Percentiles rank a stretch among this genome's conserved stretches.
Conservation (phyloP, 2,329 filamentous ascomycete genomes). For the Aureobasidium uvarum region DNA sequence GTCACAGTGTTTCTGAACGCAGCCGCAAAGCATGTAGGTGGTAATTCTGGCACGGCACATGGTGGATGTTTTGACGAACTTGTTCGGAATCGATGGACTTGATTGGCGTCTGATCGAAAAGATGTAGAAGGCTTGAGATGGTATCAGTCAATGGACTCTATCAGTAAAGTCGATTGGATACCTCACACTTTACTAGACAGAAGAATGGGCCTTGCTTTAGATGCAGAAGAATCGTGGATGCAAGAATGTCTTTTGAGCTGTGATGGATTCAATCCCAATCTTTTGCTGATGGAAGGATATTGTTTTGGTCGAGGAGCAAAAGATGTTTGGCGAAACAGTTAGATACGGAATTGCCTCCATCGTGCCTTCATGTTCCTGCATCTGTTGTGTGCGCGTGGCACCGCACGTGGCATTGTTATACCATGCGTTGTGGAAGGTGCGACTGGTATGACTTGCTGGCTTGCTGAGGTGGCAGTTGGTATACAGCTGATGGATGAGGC, state of each 20-base stretch:
- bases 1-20: not conserved
- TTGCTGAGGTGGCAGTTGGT: not conserved
- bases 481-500: not conserved
- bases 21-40: slow-evolving; percentile 2
- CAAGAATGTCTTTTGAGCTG: not conserved
- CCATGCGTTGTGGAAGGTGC: not conserved
- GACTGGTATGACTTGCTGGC: not conserved
- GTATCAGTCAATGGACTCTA: not conserved
- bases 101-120: not conserved
- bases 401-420: slow-evolving; percentile 18
- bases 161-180: not conserved
- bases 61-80: not conserved
- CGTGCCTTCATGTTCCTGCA: slow-evolving; percentile 15
- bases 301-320: not conserved
- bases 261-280: not conserved
- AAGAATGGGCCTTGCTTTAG: not conserved
- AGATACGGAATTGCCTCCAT: not conserved
- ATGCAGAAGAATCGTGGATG: not conserved
- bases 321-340: not conserved
- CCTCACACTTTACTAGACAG: not conserved
- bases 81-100: not conserved
- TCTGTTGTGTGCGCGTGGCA: not conserved
- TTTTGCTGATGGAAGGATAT: not conserved
- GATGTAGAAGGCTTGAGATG: not conserved
- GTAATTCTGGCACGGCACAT: slow-evolving; percentile 9